Evolutionary conservation across 352 stramenopile species (phyloP).

Genomic region (Peronospora farinosa): DNA sequence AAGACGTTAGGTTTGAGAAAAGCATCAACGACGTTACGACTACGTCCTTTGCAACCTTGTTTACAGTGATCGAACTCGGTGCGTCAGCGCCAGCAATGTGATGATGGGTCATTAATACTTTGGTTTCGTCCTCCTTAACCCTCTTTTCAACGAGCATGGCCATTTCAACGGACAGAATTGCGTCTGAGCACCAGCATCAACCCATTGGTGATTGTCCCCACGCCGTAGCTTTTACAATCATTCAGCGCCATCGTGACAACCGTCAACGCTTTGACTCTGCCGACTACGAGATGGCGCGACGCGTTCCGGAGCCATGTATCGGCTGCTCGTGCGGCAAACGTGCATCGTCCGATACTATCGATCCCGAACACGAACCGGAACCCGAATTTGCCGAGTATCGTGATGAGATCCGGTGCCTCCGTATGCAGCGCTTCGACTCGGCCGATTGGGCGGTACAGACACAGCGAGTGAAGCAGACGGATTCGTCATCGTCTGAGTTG

Average conservation of each 20-base stretch:
- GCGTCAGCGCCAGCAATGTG: background rate
- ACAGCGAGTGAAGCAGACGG: slow-evolving; percentile 18
- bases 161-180: slow-evolving; percentile 14
- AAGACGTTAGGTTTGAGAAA: slow-evolving; percentile 8
- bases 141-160: slow-evolving; percentile 9
- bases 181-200: slow-evolving; percentile 17
- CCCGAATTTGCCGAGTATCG: slow-evolving; percentile 18
- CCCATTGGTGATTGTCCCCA: slow-evolving; percentile 13
- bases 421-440: slow-evolving; percentile 68
- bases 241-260: slow-evolving; percentile 44
- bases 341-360: slow-evolving; percentile 19
- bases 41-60: slow-evolving; percentile 11
- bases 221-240: slow-evolving; percentile 37
- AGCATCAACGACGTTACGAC: slow-evolving; percentile 6
- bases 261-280: slow-evolving; percentile 74
- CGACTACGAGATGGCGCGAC: slow-evolving; percentile 49
- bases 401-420: slow-evolving; percentile 47
- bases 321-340: slow-evolving; percentile 25
- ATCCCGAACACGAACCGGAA: slow-evolving; percentile 40
- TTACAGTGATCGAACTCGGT: background rate
- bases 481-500: slow-evolving; percentile 2
- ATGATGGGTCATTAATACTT: slow-evolving; percentile 18
- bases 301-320: slow-evolving; percentile 17
- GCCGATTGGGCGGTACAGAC: slow-evolving; percentile 57
- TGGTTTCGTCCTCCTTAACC: slow-evolving; percentile 4